Evolutionary conservation across 148 eudicot species (phyloP), one percentile per base, ranked within the genome.

Genomic region (Linanthus parryae): DNA sequence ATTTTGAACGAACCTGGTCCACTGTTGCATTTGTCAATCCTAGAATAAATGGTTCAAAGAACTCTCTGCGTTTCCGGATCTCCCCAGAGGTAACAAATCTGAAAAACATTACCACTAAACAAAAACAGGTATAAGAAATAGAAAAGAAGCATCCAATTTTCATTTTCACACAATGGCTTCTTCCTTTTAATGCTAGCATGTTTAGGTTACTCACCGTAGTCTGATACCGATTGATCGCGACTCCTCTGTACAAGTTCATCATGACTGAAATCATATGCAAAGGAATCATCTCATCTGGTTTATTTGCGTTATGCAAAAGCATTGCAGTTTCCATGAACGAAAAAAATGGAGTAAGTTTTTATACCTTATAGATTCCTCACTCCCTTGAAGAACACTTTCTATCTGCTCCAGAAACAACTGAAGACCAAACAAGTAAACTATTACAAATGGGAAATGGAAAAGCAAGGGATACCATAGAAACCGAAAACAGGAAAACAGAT

Each of bases 61-160:
- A 92, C 54, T 82, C 87, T 11, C 94, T 74, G 28, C 96, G 85
- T 52, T 71, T 83, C 42, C 70, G 73, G 48, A 92, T 79, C 76
- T 92, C 96, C 7, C 98, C 98, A 57, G 98, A 87, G 13, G 98
- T 81, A 49, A 92, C 84, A 59, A 92, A 87, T 75, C 98, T 81
- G 73, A 92, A 87, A 78, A 87, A 92, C 98, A 92, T 92, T 18
- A 92, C 98, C 56, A 87, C 98, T 92, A 61, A 51, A 52, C 56
- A 67, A 75, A 51, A 71, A 64, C 57, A 10, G 5, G 48, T 13
- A 46, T 79, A 40, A 82, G 61, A 33, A 29, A 13, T 30, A 41
- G 40, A n/a, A 33, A 35, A 35, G 57, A 13, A 54, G 16, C 19
- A 39, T 20, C 33, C 56, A 44, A 46, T 29, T 35, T 55, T 27